Evolutionary conservation across 1,284 basidiomycete species (phyloP).

Genomic region (Sporisorium iseilematis-ciliati): DNA sequence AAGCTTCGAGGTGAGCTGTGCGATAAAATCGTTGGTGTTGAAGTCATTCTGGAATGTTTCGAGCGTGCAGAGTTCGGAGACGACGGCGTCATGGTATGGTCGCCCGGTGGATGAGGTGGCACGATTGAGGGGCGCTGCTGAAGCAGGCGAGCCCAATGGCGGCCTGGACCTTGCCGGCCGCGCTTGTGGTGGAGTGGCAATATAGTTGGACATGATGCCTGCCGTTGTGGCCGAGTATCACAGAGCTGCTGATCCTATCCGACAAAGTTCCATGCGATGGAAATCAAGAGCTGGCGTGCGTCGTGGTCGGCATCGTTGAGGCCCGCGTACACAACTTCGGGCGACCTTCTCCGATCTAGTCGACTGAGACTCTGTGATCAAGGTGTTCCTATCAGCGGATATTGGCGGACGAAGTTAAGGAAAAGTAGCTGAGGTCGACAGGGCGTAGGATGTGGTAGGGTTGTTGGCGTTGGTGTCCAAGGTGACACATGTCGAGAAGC

Average conservation of each 20-base stretch:
- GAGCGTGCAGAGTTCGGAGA: slow-evolving; percentile 77
- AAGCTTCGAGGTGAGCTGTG: slow-evolving; percentile 84
- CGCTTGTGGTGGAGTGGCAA: slow-evolving; percentile 33
- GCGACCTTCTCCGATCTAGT: no score
- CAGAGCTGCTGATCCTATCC: neutral
- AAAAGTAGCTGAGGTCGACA: neutral
- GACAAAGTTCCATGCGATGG: neutral
- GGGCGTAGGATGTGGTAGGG: slow-evolving; percentile 1
- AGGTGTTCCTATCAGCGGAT: no score
- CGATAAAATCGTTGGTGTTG: slow-evolving; percentile 89
- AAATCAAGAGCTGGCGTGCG: neutral
- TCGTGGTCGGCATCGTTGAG: neutral
- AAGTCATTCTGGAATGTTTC: slow-evolving; percentile 82
- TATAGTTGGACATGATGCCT: slow-evolving; percentile 32
- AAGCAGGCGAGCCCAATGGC: slow-evolving; percentile 26
- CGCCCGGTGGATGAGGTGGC: slow-evolving; percentile 28
- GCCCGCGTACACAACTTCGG: neutral
- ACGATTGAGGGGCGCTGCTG: slow-evolving; percentile 32
- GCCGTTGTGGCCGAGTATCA: no score
- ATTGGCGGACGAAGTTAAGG: neutral
- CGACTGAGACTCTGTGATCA: no score
- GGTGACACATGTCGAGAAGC: slow-evolving; percentile 5
- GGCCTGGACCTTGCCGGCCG: slow-evolving; percentile 36
- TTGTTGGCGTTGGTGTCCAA: neutral
- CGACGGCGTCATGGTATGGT: slow-evolving; percentile 73